Evolutionary conservation across 2,329 filamentous ascomycete species (phyloP).

Genomic region (Alternaria alternata): DNA sequence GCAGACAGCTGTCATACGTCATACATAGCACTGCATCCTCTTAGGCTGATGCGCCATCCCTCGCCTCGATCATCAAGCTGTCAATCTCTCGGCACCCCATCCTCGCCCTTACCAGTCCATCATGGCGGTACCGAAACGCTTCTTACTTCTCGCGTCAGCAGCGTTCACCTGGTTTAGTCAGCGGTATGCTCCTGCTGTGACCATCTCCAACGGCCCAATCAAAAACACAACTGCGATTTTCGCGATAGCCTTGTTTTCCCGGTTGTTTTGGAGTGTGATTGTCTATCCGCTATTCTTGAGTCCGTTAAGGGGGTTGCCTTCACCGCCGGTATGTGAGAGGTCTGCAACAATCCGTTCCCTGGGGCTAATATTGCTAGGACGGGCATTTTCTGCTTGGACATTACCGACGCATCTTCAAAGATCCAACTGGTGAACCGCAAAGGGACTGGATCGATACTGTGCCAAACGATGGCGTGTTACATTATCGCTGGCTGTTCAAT

Average conservation of each 20-base stretch:
- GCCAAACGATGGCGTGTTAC: conserved; percentile 64
- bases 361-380: conserved; percentile 23
- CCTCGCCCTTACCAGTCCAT: not conserved
- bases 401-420: conserved; percentile 52
- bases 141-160: conserved; percentile 33
- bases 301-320: conserved; percentile 65
- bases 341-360: not conserved
- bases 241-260: conserved; percentile 45
- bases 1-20: not conserved
- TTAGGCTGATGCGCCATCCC: not conserved
- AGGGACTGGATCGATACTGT: conserved; percentile 61
- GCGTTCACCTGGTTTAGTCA: conserved; percentile 40
- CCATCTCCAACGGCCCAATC: conserved; percentile 44
- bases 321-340: conserved; percentile 56
- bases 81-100: not conserved
- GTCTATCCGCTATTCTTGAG: conserved; percentile 67
- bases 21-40: not conserved
- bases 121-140: conserved; percentile 43
- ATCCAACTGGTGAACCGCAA: conserved; percentile 56
- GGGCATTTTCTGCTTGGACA: conserved; percentile 53
- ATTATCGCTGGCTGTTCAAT: conserved; percentile 60
- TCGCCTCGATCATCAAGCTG: not conserved
- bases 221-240: conserved; percentile 55
- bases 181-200: conserved; percentile 45
- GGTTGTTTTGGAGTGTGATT: conserved; percentile 54